A percentile compares a stretch with the other conserved stretches of the same genome.
Evolutionary conservation across 2,329 filamentous ascomycete genomes (phyloP).

Genomic region (Pseudocercospora musae): DNA sequence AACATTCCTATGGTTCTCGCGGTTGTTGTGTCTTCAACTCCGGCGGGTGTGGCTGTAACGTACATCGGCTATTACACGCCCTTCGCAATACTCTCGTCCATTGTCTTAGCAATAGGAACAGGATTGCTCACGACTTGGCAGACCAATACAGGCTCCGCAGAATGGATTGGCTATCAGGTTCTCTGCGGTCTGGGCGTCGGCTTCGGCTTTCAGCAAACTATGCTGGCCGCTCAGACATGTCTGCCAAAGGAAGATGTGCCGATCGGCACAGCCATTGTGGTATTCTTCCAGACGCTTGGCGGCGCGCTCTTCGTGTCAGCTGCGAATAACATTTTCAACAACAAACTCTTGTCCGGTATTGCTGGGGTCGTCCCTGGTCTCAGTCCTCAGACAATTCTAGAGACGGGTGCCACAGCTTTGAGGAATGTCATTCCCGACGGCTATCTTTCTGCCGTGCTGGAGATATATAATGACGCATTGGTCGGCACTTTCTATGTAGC

Average conservation of each 20-base stretch:
- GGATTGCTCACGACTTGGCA: constrained; percentile 47
- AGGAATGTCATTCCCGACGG: constrained; percentile 49
- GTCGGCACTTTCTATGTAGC: constrained; percentile 57
- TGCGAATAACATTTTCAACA: constrained; percentile 40
- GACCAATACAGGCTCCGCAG: constrained; percentile 35
- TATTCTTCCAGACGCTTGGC: constrained; percentile 43
- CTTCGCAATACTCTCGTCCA: constrained; percentile 38
- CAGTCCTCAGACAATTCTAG: constrained; percentile 29
- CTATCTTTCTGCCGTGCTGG: constrained; percentile 52
- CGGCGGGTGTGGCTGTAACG: constrained; percentile 4
- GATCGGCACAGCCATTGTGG: constrained; percentile 38
- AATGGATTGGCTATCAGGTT: constrained; percentile 41
- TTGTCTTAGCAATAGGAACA: constrained; percentile 46
- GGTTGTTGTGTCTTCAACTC: constrained; percentile 8
- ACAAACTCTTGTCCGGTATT: constrained; percentile 6
- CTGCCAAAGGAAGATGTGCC: constrained; percentile 34
- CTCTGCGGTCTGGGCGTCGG: constrained; percentile 37
- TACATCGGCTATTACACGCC: constrained; percentile 32
- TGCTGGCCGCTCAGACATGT: constrained; percentile 38
- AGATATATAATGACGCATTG: constrained; percentile 62
- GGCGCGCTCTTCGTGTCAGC: constrained; percentile 43
- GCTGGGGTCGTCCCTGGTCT: constrained; percentile 1
- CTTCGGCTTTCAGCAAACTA: constrained; percentile 40
- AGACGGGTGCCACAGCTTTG: constrained; percentile 56
- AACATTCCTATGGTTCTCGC: constrained; percentile 43